A percentile compares a stretch with the other conserved stretches of the same genome.
These are phyloP conservation scores for Trichoderma atrobrunneum DNA, from an alignment of 2,329 filamentous ascomycete species.

Conservation along the genomic window DNA sequence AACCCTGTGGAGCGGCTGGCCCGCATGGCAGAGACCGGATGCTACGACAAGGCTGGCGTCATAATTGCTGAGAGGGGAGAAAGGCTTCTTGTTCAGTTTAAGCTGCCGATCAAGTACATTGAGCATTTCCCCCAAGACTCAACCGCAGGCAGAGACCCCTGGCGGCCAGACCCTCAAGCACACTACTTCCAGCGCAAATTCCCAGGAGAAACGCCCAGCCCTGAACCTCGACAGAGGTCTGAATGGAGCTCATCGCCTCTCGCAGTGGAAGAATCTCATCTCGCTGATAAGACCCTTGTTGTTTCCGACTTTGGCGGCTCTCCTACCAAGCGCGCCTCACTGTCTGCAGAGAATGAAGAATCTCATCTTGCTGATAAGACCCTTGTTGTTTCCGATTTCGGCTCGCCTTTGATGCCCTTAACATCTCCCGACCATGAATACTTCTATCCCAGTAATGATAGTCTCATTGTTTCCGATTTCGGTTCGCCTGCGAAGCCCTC, in stretches of 20 bases:
- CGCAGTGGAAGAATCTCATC: background rate
- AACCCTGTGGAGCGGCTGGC: conserved; percentile 29
- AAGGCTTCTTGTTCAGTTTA: conserved; percentile 39
- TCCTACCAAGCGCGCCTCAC: background rate
- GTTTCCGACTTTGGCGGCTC: conserved; percentile 11
- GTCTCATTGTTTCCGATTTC: conserved; percentile 14
- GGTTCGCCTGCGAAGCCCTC: background rate
- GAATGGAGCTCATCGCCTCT: background rate
- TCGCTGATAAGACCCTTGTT: conserved; percentile 15
- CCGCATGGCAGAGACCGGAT: conserved; percentile 27
- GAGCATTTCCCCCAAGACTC: conserved; percentile 28
- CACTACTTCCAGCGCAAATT: background rate
- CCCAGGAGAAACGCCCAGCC: background rate
- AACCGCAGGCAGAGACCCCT: too few relatives aligned
- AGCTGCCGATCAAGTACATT: conserved; percentile 34
- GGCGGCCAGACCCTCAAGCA: too few relatives aligned
- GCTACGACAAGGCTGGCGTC: conserved; percentile 33
- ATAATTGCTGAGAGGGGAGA: conserved; percentile 29
- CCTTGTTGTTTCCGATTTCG: conserved; percentile 3
- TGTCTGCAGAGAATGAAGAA: background rate
- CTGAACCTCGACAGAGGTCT: background rate
- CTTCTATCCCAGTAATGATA: background rate
- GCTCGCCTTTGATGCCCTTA: background rate
- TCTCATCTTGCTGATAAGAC: background rate
- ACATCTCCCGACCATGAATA: background rate